Evolutionary conservation across 2,329 filamentous ascomycete genomes (phyloP).

Genomic region (Huntiella bhutanensis): DNA sequence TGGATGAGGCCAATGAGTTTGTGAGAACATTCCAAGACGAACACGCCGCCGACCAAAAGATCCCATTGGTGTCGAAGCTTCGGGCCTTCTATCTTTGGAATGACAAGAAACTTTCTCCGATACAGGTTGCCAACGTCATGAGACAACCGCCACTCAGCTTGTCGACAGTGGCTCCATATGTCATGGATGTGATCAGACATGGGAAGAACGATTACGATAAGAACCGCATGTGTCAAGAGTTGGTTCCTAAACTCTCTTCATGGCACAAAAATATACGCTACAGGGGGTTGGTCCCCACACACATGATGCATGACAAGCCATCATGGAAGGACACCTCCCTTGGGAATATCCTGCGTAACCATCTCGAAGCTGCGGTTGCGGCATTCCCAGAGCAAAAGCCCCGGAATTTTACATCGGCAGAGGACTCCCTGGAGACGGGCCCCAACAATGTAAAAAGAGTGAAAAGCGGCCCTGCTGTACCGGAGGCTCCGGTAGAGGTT

Average conservation of each 20-base stretch:
- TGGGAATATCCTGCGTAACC: not conserved
- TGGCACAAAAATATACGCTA: constrained; percentile 9
- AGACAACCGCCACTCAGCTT: constrained; percentile 39
- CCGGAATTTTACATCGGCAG: too few species aligned
- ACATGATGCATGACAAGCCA: not conserved
- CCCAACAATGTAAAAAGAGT: too few species aligned
- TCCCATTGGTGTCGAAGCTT: constrained; percentile 18
- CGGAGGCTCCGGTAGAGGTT: too few species aligned
- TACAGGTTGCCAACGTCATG: constrained; percentile 33
- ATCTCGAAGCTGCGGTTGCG: not conserved
- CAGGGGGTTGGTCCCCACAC: constrained; percentile 7
- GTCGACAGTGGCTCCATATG: constrained; percentile 37
- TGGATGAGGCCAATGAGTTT: not conserved
- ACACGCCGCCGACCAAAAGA: not conserved
- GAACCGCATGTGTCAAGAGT: constrained; percentile 24
- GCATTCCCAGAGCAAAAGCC: not conserved
- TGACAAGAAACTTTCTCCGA: constrained; percentile 28
- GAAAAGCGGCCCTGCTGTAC: too few species aligned
- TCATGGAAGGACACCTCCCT: not conserved
- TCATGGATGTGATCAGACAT: constrained; percentile 33
- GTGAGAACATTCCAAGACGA: not conserved
- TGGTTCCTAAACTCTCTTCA: constrained; percentile 18
- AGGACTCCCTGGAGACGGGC: too few species aligned
- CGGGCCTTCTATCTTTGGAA: constrained; percentile 49
- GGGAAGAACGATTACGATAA: constrained; percentile 33